These are phyloP conservation scores for Cryptosporidium ubiquitum DNA, from an alignment of 169 alveolate genomes.

Conservation along the genomic window DNA sequence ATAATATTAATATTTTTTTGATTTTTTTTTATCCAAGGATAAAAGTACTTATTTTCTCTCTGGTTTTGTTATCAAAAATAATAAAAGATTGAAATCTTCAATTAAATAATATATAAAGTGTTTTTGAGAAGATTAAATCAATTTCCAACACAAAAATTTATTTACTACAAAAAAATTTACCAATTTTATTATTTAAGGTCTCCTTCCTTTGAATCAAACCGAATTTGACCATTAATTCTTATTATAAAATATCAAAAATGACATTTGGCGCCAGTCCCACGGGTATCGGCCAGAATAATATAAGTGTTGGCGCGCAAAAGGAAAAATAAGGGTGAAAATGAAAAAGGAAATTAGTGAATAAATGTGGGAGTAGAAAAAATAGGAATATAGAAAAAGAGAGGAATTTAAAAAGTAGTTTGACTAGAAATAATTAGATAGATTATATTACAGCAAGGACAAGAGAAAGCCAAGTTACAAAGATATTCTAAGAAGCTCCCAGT, in stretches of 20 bases:
- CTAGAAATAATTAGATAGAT: not conserved
- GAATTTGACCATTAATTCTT: not conserved
- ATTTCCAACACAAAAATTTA: no score
- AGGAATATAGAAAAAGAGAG: not conserved
- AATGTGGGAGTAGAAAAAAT: no score
- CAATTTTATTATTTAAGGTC: not conserved
- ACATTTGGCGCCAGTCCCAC: not conserved
- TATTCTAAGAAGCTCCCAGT: no score
- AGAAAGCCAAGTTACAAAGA: no score
- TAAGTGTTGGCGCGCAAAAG: not conserved
- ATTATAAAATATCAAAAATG: slow-evolving; percentile 1
- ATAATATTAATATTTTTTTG: not conserved
- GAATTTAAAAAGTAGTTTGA: not conserved
- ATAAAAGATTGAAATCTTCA: no score
- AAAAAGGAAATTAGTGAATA: no score
- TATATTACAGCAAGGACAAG: not conserved
- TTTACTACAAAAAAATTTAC: no score
- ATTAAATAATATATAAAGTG: no score
- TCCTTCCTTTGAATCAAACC: not conserved
- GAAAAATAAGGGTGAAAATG: no score
- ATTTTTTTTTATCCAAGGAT: not conserved
- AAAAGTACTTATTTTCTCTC: not conserved
- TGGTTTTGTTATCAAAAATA: not conserved
- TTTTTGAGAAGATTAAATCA: no score
- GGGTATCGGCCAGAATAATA: not conserved